phyloP scores from a whole-genome alignment of 176 grass and related monocot species.

The Elymus sibiricus region DNA sequence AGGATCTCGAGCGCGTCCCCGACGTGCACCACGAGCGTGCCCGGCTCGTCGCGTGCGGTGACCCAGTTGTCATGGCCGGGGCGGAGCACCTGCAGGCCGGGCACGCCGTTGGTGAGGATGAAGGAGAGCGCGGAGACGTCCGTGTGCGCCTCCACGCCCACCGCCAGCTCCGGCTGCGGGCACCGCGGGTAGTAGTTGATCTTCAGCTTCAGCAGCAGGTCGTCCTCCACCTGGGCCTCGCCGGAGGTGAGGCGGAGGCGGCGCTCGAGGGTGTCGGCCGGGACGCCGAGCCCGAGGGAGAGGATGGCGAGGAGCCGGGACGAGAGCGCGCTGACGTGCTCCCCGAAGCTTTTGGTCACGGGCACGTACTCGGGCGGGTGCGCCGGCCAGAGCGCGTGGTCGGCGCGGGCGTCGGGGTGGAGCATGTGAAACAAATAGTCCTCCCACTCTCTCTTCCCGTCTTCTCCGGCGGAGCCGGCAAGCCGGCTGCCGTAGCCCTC shows the following conservation, averaged over 20 bases:
- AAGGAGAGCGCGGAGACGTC: conserved; percentile 84
- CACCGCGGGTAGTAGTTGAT: conserved; percentile 96
- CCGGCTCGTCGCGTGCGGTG: conserved; percentile 52
- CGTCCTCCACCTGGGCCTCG: neutral
- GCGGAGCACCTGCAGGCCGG: conserved; percentile 76
- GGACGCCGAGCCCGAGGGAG: conserved; percentile 56
- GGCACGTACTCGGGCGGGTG: conserved; percentile 46
- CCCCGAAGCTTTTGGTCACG: neutral
- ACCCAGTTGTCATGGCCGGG: too few relatives aligned
- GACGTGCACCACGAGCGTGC: conserved; percentile 66
- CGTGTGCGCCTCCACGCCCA: conserved; percentile 90
- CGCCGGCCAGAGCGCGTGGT: conserved; percentile 54
- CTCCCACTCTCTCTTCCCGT: conserved; percentile 78
- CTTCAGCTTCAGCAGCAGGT: conserved; percentile 78
- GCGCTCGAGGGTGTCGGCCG: conserved; percentile 26
- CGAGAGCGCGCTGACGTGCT: conserved; percentile 20
- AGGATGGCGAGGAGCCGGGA: conserved; percentile 70
- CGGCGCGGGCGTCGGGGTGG: conserved; percentile 41
- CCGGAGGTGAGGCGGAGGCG: conserved; percentile 14
- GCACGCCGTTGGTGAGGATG: conserved; percentile 92
- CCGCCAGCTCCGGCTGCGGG: conserved; percentile 80
- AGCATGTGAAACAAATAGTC: conserved; percentile 94
- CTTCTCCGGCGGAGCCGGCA: conserved; percentile 40
- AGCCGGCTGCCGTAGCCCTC: conserved; percentile 78
- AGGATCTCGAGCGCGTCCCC: conserved; percentile 89